A percentile compares a stretch with the other conserved stretches of the same genome.
Conservation (phyloP, 495 filamentous ascomycete genomes). For the Penicillium dipodomyicola region DNA sequence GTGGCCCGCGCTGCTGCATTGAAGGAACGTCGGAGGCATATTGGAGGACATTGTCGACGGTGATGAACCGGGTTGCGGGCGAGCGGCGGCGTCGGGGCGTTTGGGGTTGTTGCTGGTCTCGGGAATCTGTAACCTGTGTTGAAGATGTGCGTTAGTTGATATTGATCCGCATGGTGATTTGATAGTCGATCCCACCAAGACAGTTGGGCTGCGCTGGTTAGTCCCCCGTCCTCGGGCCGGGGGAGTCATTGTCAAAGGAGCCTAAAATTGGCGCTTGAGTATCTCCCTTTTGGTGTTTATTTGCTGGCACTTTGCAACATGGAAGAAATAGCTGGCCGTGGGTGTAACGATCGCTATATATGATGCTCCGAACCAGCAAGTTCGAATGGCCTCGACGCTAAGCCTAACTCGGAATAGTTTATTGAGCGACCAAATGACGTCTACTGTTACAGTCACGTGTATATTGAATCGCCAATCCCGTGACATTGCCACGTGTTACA, state of each 20-base stretch:
- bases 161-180: not conserved
- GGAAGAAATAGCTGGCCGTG: not conserved
- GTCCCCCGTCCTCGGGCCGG: constrained; percentile 38
- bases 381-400: constrained; percentile 8
- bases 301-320: not conserved
- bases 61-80: constrained; percentile 75
- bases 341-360: not conserved
- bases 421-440: constrained; percentile 13
- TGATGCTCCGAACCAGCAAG: constrained; percentile 14
- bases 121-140: constrained; percentile 58
- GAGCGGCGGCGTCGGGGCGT: constrained; percentile 39
- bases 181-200: constrained; percentile 43
- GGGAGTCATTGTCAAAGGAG: constrained; percentile 29
- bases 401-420: constrained; percentile 6
- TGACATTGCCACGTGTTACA: constrained; percentile 21
- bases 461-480: constrained; percentile 10
- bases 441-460: constrained; percentile 3
- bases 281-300: too few relatives aligned
- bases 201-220: constrained; percentile 54
- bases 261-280: not conserved
- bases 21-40: constrained; percentile 94
- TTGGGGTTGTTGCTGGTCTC: constrained; percentile 45
- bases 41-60: constrained; percentile 93
- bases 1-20: constrained; percentile 78
- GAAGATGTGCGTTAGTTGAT: constrained; percentile 13